A percentile compares a stretch with the other conserved stretches of the same genome.
Conservation (phyloP, 768 basidiomycete genomes). For the Crepidotus variabilis region DNA sequence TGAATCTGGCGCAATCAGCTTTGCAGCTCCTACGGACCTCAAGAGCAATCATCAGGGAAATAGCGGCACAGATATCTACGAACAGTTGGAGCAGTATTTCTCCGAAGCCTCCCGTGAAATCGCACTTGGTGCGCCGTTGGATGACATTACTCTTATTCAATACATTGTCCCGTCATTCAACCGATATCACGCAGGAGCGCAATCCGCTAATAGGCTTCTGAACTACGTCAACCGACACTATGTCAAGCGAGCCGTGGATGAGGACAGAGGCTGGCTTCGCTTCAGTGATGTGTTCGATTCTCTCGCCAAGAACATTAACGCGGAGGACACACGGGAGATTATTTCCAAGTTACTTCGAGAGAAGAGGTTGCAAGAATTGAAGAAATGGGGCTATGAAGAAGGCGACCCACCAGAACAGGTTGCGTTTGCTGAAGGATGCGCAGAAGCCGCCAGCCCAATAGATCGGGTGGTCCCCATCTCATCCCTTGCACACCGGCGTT, state of each 20-base stretch:
- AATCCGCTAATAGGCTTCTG: constrained; percentile 66
- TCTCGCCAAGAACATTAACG: constrained; percentile 46
- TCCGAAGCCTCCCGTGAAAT: constrained; percentile 58
- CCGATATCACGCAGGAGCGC: constrained; percentile 64
- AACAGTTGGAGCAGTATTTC: constrained; percentile 70
- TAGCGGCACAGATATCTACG: constrained; percentile 69
- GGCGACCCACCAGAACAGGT: constrained; percentile 44
- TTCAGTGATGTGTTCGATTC: constrained; percentile 62
- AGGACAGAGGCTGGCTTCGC: constrained; percentile 76
- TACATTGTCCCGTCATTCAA: constrained; percentile 72
- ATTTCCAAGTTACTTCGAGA: constrained; percentile 57
- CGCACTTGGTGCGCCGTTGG: constrained; percentile 57
- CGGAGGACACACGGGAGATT: constrained; percentile 56
- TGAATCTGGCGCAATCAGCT: constrained; percentile 31
- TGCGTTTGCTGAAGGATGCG: constrained; percentile 61
- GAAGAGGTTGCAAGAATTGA: constrained; percentile 57
- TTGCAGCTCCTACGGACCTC: constrained; percentile 6
- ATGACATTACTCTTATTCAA: constrained; percentile 62
- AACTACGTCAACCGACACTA: constrained; percentile 80
- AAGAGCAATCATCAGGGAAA: constrained; percentile 15
- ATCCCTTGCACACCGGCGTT: constrained; percentile 66
- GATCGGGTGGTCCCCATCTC: constrained; percentile 65
- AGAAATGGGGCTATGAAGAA: constrained; percentile 66
- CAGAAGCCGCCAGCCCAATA: constrained; percentile 66
- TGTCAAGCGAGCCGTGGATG: constrained; percentile 72